Base-by-base conservation (phyloP, 2,329 filamentous ascomycete genomes). In the Fusarium palustre region DNA sequence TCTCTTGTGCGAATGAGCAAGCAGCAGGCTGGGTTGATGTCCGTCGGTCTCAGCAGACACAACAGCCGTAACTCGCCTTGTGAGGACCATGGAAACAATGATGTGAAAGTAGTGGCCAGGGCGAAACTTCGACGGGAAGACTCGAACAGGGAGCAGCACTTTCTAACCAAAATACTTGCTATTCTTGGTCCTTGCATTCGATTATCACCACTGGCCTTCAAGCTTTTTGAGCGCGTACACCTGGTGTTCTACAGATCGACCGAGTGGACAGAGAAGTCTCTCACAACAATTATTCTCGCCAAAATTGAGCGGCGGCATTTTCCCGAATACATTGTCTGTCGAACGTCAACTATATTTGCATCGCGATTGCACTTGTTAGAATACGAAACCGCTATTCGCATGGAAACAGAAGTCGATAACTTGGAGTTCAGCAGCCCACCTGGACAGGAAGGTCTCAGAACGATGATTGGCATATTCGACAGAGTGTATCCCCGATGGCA, bases 191-290 rank as follows among this genome's bases (percentile, higher is more conserved):
- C 93, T 16, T 97, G 94, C 69, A 90, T 98, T 64, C 87, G 95
- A 38, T 86, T 99, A 15, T 93, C 93, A 1, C 80, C 90, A 1
- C 81, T 87, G 1, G 86, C 90, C 1, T 87, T 94, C 66, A 93
- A 90, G 74, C 86, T 99, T 1, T 99, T 99, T 74, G 94, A 97
- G 78, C 88, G 96, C 28, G 94, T 98, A 1, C 96, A 98, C 80
- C 82, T 99, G 4, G 94, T 99, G 30, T 99, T 97, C 78, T 98
- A 98, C 78, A 87, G 95, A 61, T 97, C 94, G 12, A 97, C 93
- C 0, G 92, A 97, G 77, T 99, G 96, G 96, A 97, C 94, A 0
- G 95, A 98, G 74, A 98, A 97, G 78, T 97, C 95, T 2, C 83
- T 99, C 16, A 98, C 93, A 2, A 95, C 94, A 0, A 95, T 98